Evolutionary conservation across 768 basidiomycete genomes (phyloP), one percentile per base, ranked within the genome.

Genomic region (Tylopilus plumbeoviolaceoides): DNA sequence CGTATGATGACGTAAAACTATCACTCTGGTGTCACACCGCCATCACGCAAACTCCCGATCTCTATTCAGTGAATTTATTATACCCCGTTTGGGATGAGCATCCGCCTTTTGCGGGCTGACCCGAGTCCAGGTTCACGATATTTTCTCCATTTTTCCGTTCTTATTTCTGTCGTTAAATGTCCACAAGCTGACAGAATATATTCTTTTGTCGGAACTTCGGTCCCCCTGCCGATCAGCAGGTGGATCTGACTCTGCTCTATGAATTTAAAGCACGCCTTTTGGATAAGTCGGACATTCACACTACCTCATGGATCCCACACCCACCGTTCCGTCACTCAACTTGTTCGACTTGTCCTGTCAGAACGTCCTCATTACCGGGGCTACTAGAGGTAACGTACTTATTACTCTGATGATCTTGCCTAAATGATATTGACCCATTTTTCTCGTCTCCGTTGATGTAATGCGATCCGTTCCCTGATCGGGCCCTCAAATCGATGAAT

Each of bases 281-380:
- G 21, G 30, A 21, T 20, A 54, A 51, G 45, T 50, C 30, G n/a
- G 48, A 53, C 36, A 17, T 47, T 23, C 33, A 25, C 51, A 3
- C 45, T 41, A 18, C 56, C 41, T 58, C 57, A 84, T 84, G 81
- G 78, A 82, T 63, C 73, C 75, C 53, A 75, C 82, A 36, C 81
- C 84, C 25, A 57, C 69, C 31, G 56, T 72, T 63, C 75, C 70
- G 61, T 72, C 82, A 12, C 78, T 70, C 56, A 69, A 75, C 35
- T 79, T 93, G 46, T 91, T 91, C 70, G 78, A 80, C 52, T 80
- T 93, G 63, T 65, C 70, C 3, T 81, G 82, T 53, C 75, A 83
- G 64, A 85, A 79, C 52, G 87, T 79, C 33, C 83, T 92, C 70
- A 79, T 93, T 63, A 92, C 91, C 36, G 90, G 90, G 55, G 87